Evolutionary conservation across 2,329 filamentous ascomycete species (phyloP), one percentile per base, ranked within the genome.

Genomic region (Pseudogymnoascus verrucosus): DNA sequence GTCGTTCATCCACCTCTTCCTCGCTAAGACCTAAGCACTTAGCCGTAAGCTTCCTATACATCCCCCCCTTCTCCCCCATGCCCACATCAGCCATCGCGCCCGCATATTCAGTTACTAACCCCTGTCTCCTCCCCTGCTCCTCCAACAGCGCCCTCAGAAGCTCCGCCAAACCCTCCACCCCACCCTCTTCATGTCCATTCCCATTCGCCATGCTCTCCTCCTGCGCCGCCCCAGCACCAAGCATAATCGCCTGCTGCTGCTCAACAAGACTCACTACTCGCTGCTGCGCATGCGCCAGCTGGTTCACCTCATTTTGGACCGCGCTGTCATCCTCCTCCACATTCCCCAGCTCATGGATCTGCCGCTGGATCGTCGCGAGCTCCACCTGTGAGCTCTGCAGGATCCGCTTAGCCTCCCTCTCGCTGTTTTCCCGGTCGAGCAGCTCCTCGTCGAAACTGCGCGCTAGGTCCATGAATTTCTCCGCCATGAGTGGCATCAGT

Each of bases 361-460:
- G 82, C 64, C 84, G 81, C 11, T 81, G 82, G 14, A 89, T 78
- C 1, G 78, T 77, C 51, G 83, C 81, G 3, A 91, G 79, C 71
- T 93, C 90, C 34, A 83, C 80, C 66, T 89, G 84, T 0, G 89
- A 87, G 68, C 87, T 88, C 65, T 80, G 79, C 14, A 91, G 79
- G 63, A 88, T 84, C 14, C 84, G 80, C 60, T 84, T 84, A 2
- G 87, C 87, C 72, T 90, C 89, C 26, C 82, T 82, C 70, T 89
- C 87, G 2, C 85, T 85, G 16, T 83, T 80, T 62, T 91, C 85
- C 71, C 90, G 91, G 67, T 92, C 89, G 62, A 83, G 82, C 69
- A 90, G 84, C 72, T 93, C 89, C 28, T 87, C 84, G 64, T 95
- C 90, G 71, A 91, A 91, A 63, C 81, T 86, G 64, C 81, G 80